Conservation (phyloP, 768 basidiomycete species). For the Phlegmacium glaucopus region DNA sequence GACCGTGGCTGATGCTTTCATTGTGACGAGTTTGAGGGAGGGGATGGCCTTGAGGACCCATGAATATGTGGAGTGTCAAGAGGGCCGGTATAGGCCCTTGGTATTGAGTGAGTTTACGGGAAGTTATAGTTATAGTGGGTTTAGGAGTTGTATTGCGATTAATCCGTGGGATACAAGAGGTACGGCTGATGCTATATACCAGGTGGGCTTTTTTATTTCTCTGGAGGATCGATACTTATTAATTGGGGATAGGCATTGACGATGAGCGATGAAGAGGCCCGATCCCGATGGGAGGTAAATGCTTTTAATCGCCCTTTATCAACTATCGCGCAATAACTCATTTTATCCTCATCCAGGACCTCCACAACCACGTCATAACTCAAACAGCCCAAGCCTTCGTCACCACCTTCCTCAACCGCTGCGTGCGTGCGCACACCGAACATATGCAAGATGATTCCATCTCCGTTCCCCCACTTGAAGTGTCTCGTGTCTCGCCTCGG, state of each 20-base stretch:
- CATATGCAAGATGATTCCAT: constrained; percentile 33
- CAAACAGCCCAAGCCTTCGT: constrained; percentile 87
- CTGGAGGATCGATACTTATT: not conserved
- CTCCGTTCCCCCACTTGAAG: constrained; percentile 28
- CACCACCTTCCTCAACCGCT: constrained; percentile 73
- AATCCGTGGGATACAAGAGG: constrained; percentile 85
- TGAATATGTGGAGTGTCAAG: constrained; percentile 86
- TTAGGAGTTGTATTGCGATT: constrained; percentile 80
- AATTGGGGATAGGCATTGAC: constrained; percentile 50
- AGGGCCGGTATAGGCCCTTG: constrained; percentile 61
- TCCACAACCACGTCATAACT: constrained; percentile 81
- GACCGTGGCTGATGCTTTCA: constrained; percentile 80
- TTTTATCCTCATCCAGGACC: constrained; percentile 39
- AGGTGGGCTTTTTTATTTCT: constrained; percentile 17
- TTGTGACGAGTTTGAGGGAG: constrained; percentile 80
- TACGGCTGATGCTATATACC: constrained; percentile 78
- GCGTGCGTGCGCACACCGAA: constrained; percentile 69
- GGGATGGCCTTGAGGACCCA: constrained; percentile 86
- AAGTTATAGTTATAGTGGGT: constrained; percentile 82
- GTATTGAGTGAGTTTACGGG: constrained; percentile 89
- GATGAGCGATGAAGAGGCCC: constrained; percentile 73
- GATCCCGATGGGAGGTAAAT: constrained; percentile 71
- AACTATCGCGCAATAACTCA: not conserved
- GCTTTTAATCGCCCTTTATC: not conserved
- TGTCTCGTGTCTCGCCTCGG: constrained; percentile 54